Evolutionary conservation across 108 stramenopile species (phyloP), one percentile per base, ranked within the genome.

Genomic region (Skeletonema grethae): DNA sequence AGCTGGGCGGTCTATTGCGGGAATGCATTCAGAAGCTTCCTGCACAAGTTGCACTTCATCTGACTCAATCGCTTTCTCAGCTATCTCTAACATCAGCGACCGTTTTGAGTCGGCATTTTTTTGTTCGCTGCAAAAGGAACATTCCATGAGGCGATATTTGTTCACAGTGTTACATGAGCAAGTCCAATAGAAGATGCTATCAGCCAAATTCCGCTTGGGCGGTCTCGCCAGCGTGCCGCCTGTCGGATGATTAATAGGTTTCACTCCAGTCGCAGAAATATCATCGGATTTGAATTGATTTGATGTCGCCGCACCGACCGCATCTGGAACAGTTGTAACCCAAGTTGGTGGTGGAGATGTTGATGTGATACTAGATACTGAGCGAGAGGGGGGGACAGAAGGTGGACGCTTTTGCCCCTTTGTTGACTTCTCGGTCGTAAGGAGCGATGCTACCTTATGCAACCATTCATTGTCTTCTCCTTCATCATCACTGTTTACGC

Each of bases 141-240:
- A 80, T 12, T 39, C 7, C 11, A 24, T 30, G 15, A 58, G 22
- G 50, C 28, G 18, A 16, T 24, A 32, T 34, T 60, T 46, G 45
- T 80, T 80, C 36, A 60, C 35, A 28, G 57, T 35, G 7, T 65
- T 12, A 25, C 79, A 80, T 18, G 32, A 11, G 65, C 79, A 80
- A 41, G 25, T 28, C 79, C 79, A 80, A 59, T 69, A 80, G 43
- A 75, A 75, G n/a, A 80, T 61, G 41, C 63, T 22, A 11, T 75
- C 74, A 32, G 63, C 22, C 43, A 48, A 67, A 24, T 53, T 24
- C 20, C 50, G 18, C 50, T 53, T 53, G 8, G 50, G 4, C 24
- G 50, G 4, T 22, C 6, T 53, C 0, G 0, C 22, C 22, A 53
- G 0, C 3, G 50, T 22, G 5, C 22, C 5, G 24, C 18, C 5